A percentile compares a stretch with the other conserved stretches of the same genome.
These are phyloP conservation scores for Xenosphaeropsis pyriputrescens DNA, from an alignment of 2,329 filamentous ascomycete species.

Conservation along the genomic window DNA sequence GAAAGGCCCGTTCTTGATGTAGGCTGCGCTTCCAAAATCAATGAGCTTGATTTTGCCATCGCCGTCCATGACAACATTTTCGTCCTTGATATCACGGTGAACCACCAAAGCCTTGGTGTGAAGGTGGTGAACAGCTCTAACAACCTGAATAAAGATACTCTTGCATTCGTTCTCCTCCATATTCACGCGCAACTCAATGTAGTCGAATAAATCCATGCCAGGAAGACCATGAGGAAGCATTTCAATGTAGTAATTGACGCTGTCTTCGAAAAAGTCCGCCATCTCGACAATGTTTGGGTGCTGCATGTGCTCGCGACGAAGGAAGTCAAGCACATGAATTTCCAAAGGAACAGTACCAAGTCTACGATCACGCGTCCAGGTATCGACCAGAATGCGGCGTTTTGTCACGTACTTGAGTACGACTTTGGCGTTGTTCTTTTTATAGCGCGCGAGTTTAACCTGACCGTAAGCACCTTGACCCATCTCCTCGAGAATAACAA, in stretches of 20 bases:
- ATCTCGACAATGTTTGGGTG: constrained; percentile 62
- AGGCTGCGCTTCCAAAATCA: constrained; percentile 94
- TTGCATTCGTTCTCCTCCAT: constrained; percentile 93
- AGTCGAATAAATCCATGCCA: constrained; percentile 97
- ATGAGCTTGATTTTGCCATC: constrained; percentile 94
- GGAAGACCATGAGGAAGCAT: constrained; percentile 92
- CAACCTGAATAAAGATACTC: constrained; percentile 91
- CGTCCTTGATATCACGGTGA: constrained; percentile 96
- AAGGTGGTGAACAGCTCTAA: constrained; percentile 76
- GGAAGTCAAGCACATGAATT: constrained; percentile 91
- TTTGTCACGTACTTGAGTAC: constrained; percentile 98
- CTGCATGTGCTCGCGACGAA: constrained; percentile 55
- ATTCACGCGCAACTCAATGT: constrained; percentile 88
- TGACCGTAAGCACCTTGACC: constrained; percentile 96
- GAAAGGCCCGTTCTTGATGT: constrained; percentile 96
- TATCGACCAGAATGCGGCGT: constrained; percentile 89
- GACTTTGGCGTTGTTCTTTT: constrained; percentile 65
- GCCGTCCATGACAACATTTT: constrained; percentile 92
- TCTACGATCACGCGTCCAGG: constrained; percentile 88
- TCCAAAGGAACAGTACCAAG: constrained; percentile 91
- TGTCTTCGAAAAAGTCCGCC: constrained; percentile 63
- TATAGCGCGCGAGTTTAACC: constrained; percentile 86
- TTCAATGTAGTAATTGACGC: constrained; percentile 95
- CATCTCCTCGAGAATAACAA: constrained; percentile 92
- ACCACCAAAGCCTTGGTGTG: constrained; percentile 86